Evolutionary conservation across 108 stramenopile species (phyloP).

Genomic region (Aurantiochytrium sp.): DNA sequence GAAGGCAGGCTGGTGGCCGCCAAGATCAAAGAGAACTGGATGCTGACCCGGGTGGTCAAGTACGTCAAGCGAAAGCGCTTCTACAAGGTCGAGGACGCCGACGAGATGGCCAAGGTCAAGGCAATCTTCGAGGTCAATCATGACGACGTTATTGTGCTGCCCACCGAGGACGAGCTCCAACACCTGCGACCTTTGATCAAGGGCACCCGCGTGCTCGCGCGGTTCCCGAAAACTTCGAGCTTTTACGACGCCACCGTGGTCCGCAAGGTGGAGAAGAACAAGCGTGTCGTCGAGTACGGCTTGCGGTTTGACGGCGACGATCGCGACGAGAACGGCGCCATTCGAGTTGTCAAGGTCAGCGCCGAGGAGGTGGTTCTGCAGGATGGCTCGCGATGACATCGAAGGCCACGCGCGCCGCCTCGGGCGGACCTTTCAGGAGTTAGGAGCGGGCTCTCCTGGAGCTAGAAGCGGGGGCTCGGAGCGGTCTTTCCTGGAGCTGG

Average conservation of each 20-base stretch:
- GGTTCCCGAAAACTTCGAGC: not conserved
- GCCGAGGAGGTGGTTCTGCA: not conserved
- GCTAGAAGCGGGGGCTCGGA: too few species aligned
- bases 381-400: not conserved
- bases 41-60: not conserved
- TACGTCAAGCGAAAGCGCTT: not conserved
- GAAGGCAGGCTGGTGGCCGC: conserved; percentile 14
- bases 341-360: conserved; percentile 2
- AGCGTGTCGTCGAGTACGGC: not conserved
- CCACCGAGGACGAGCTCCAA: not conserved
- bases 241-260: conserved; percentile 21
- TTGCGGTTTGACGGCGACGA: conserved; percentile 15
- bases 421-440: too few species aligned
- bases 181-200: not conserved
- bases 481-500: too few species aligned
- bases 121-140: not conserved
- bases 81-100: conserved; percentile 12
- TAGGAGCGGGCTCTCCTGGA: too few species aligned
- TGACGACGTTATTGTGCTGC: not conserved
- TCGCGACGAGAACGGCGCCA: not conserved
- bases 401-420: too few species aligned
- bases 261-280: conserved; percentile 3
- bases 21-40: conserved; percentile 28
- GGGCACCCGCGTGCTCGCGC: conserved; percentile 9
- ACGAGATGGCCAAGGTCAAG: conserved; percentile 2